Conservation (phyloP, 345 rosid genomes). For the Garcia nutans region DNA sequence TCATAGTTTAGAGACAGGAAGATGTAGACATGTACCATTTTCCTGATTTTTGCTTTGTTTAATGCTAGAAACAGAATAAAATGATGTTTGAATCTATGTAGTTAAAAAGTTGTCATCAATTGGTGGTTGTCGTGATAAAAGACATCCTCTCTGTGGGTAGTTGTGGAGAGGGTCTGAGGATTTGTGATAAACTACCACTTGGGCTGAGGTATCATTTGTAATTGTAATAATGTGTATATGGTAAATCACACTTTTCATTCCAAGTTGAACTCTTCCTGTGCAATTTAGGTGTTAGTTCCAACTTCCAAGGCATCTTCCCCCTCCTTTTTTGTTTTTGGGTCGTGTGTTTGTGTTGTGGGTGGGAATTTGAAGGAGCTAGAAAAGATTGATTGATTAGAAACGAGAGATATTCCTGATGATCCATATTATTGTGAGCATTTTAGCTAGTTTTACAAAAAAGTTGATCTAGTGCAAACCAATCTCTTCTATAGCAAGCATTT, state of each 20-base stretch:
- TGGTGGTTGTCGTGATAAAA: conserved; percentile 5
- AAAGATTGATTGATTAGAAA: too few relatives aligned
- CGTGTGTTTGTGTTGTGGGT: too few relatives aligned
- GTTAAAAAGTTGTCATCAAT: neutral
- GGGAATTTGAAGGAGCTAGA: too few relatives aligned
- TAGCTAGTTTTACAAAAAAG: too few relatives aligned
- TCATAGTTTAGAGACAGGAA: neutral
- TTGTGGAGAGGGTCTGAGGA: conserved; percentile 2
- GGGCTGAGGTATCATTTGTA: neutral
- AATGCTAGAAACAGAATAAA: conserved; percentile 16
- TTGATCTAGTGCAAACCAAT: neutral
- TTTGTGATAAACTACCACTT: neutral
- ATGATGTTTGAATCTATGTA: neutral
- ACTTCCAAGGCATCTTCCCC: too few relatives aligned
- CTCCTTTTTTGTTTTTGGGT: too few relatives aligned
- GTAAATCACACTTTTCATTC: neutral
- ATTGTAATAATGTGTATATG: neutral
- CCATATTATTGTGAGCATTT: too few relatives aligned
- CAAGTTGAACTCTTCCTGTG: neutral
- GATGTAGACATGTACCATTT: conserved; percentile 5
- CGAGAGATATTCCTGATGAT: too few relatives aligned
- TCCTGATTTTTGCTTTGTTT: neutral
- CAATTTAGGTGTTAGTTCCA: too few relatives aligned
- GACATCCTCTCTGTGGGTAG: neutral
- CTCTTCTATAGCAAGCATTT: neutral